Base-by-base conservation (phyloP, 176 grass and related monocot genomes). In the Oryza meridionalis region DNA sequence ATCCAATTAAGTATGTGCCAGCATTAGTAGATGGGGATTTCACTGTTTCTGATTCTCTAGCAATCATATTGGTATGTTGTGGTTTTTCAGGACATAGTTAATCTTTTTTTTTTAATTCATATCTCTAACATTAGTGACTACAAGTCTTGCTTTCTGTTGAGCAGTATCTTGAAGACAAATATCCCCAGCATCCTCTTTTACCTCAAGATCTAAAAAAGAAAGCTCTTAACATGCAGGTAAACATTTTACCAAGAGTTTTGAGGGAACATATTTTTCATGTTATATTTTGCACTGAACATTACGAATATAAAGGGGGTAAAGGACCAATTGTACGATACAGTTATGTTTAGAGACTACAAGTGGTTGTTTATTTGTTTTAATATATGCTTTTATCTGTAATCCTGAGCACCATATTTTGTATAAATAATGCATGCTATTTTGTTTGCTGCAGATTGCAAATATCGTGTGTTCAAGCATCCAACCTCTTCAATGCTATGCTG, bases 101-200 rank as follows among this genome's bases (percentile, higher is more conserved):
- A 49, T 65, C 29, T 31, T 64, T 78, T 10, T 10, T 10, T 40
- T 13, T 32, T 62, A 50, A 35, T 69, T 50, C 32, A 4, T 2
- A 40, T 16, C 46, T 64, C 13, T 4, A 15, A 1, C 9, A 27
- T 59, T 68, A 35, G 77, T 86, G 19, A 86, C 3, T 47, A 70
- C 59, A 9, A 14, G 49, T 73, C 29, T 75, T 33, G 12, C 22
- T 65, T 74, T 91, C 4, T 73, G 21, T 78, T 80, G 71, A 75
- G 11, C 27, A 98, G 95, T 98, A 98, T 88, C 81, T 98, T 11
- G 95, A 98, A 81, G 92, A 94, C 32, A 98, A 98, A 79, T 98
- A 94, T 79, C 92, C 89, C 35, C 84, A 93, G 68, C 17, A 80
- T 64, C 95, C 90, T 86, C 90, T 94, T 19, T 65, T 98, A 26